Evolutionary conservation across 257 asterid species (phyloP), one percentile per base, ranked within the genome.

Genomic region (Lycium ferocissimum): DNA sequence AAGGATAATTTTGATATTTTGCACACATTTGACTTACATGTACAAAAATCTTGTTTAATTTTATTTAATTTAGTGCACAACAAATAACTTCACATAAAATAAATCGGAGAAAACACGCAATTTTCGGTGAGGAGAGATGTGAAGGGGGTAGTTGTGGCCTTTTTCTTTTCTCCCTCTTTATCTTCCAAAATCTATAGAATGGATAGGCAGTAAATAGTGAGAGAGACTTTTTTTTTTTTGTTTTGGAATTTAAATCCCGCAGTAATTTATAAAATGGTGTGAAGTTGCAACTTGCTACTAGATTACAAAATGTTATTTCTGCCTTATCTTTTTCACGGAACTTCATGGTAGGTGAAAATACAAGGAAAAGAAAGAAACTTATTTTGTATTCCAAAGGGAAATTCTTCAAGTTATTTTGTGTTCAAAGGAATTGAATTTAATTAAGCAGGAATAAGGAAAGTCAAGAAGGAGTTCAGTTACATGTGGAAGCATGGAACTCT

Each of bases 401-500:
- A 65, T 45, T 71, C 37, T 10, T 66, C 2, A 66, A 66, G 11
- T 67, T 67, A 35, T 35, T 67, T 67, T 13, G 20, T 67, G 49
- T 67, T 67, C 75, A 35, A 35, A 35, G 43, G 38, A 63, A 63
- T 26, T 26, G 4, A 63, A 59, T 18, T 7, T 6, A 59, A 59
- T 57, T 53, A 2, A 6, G 62, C 17, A 57, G 63, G 22, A 57
- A 57, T 57, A 58, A 3, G 17, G 7, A 53, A 53, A 63, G 73
- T 66, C 73, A 66, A 66, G 47, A 66, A 65, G 40, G 17, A 33
- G 11, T 37, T 69, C 37, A 69, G 12, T 69, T 69, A 12, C 51
- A 33, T 66, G 73, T 66, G 47, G 73, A 66, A 35, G 47, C 73
- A 69, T 69, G 14, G 78, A 69, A 38, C 78, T 38, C 78, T 69